Conservation (phyloP, 805 yeast species). For the Phaffomyces opuntiae region DNA sequence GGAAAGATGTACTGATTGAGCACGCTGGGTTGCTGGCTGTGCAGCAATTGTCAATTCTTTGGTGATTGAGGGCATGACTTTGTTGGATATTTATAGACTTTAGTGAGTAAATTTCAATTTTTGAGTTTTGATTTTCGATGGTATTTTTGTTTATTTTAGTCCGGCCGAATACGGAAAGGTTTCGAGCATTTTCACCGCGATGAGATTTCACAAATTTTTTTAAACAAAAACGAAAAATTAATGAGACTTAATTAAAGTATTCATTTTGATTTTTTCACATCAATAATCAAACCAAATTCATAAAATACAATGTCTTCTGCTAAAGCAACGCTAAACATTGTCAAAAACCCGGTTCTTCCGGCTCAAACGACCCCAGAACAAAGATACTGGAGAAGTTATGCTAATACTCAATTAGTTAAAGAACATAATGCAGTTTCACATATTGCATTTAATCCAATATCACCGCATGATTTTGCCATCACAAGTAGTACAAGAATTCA, state of each 20-base stretch:
- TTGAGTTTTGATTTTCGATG: not conserved
- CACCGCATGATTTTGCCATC: slow-evolving; percentile 90
- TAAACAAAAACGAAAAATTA: too few relatives aligned
- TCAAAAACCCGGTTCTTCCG: slow-evolving; percentile 70
- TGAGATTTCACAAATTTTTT: not conserved
- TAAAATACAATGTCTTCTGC: slow-evolving; percentile 57
- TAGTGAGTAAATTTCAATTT: not conserved
- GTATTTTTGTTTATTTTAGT: not conserved
- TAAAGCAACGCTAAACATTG: slow-evolving; percentile 55
- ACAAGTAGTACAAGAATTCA: slow-evolving; percentile 89
- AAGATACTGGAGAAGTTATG: slow-evolving; percentile 86
- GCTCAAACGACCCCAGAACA: slow-evolving; percentile 87
- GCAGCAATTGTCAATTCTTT: slow-evolving; percentile 51
- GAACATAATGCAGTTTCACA: slow-evolving; percentile 90
- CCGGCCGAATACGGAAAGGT: not conserved
- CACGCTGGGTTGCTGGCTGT: slow-evolving; percentile 72
- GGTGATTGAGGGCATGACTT: slow-evolving; percentile 17
- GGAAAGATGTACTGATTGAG: slow-evolving; percentile 62
- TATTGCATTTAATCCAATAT: slow-evolving; percentile 76
- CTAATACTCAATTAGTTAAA: slow-evolving; percentile 81
- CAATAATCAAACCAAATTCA: not conserved
- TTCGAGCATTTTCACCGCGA: not conserved
- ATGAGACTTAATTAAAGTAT: too few relatives aligned
- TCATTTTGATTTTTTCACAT: too few relatives aligned
- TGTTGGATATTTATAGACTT: too few relatives aligned